Evolutionary conservation across 805 yeast species (phyloP), one percentile per base, ranked within the genome.

Genomic region (Sugiyamaella floridensis): DNA sequence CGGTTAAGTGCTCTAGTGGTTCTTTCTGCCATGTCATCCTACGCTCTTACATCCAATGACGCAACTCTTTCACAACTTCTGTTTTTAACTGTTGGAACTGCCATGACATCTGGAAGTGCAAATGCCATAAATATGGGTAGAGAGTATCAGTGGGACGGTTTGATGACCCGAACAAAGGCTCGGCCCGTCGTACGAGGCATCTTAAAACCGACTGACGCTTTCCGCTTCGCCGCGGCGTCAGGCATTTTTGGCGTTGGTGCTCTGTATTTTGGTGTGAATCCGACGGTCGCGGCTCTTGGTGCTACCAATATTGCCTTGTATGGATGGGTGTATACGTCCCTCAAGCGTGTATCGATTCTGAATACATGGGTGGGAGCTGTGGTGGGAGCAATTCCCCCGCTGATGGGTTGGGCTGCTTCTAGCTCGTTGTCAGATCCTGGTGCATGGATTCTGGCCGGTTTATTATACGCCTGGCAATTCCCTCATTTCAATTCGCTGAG

Each of bases 371-470:
- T 93, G 2, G 99, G 99, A 16, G 99, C 99, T 0, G 67, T 93
- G n/a, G 99, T 93, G 3, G 99, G 99, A 3, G 99, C 97, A 0
- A 86, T 93, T 46, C 99, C 99, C 0, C 99, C 99, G 18, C 76
- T 93, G 48, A 93, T 93, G 99, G 99, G 99, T 1, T 93, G 99
- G 99, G 97, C 96, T 1, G 89, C 92, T 0, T 86, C 96, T 11
- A 56, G 67, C 28, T 60, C 68, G 4, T 70, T 90, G 40, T 59
- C 77, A 2, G 87, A 89, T 57, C 97, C 98, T 0, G 97, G 93
- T 7, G 95, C 95, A 2, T 92, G 98, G 98, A 82, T 90, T 64
- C 72, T 93, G 20, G 97, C 97, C 0, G 88, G 85, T 0, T 71
- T 93, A 49, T 71, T 93, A 41, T 93, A 86, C 65, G 96, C 97